These are phyloP conservation scores for Asterophora lycoperdoides DNA, from an alignment of 768 basidiomycete species.

Conservation along the genomic window DNA sequence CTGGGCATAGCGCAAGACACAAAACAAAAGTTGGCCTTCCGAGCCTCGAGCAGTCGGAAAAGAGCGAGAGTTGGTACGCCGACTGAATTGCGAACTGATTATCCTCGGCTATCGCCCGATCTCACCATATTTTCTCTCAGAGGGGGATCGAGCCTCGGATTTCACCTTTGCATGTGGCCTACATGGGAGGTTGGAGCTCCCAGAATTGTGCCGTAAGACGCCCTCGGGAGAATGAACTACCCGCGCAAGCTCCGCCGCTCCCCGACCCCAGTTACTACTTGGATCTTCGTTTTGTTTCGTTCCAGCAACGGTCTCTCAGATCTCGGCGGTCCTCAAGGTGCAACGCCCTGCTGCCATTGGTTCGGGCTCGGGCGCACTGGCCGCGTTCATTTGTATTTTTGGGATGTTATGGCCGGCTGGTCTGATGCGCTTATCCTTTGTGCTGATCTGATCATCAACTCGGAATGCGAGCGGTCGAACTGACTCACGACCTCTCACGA, in stretches of 20 bases:
- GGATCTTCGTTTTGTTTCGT: neutral
- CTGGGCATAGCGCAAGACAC: neutral
- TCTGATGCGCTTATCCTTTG: no score
- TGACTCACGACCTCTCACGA: no score
- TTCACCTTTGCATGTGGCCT: neutral
- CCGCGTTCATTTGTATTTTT: neutral
- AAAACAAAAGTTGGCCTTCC: neutral
- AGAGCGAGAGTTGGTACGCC: neutral
- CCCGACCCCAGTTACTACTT: neutral
- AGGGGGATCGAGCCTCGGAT: neutral
- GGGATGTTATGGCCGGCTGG: neutral
- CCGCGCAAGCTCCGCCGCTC: neutral
- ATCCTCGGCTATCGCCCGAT: neutral
- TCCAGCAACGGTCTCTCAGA: neutral
- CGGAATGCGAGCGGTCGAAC: no score
- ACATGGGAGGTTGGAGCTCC: neutral
- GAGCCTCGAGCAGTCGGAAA: neutral
- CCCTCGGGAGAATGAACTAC: neutral
- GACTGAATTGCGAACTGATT: neutral
- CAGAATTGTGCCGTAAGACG: neutral
- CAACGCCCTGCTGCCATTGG: neutral
- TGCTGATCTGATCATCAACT: no score
- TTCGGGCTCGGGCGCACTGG: neutral
- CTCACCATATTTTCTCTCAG: neutral
- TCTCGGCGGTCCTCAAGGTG: neutral